phyloP scores from a whole-genome alignment of 2,329 filamentous ascomycete genomes.

The Ophiostoma australiae region DNA sequence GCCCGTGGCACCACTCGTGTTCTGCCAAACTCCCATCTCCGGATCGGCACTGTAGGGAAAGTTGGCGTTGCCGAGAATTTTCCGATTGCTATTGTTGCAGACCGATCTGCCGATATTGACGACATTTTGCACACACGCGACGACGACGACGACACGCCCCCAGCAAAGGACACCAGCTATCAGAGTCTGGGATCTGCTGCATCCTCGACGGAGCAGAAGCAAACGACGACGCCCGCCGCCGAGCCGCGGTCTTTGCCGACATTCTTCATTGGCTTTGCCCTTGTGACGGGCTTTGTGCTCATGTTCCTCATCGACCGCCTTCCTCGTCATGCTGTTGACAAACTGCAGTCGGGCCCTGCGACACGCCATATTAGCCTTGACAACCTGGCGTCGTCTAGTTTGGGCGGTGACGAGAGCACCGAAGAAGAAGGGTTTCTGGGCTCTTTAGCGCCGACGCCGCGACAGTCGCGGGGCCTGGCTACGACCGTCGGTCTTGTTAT shows the following conservation, averaged over 20 bases:
- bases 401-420: slow-evolving; percentile 17
- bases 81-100: background rate
- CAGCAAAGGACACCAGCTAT: background rate
- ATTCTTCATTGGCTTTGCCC: slow-evolving; percentile 77
- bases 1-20: slow-evolving; percentile 16
- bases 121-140: slow-evolving; percentile 9
- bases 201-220: background rate
- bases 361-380: slow-evolving; percentile 86
- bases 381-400: slow-evolving; percentile 54
- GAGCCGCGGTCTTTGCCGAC: slow-evolving; percentile 47
- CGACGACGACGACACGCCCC: background rate
- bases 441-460: slow-evolving; percentile 53
- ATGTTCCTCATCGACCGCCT: slow-evolving; percentile 95
- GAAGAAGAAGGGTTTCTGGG: slow-evolving; percentile 56
- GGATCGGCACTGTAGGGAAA: background rate
- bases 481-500: slow-evolving; percentile 94
- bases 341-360: slow-evolving; percentile 58
- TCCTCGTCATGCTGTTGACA: slow-evolving; percentile 65
- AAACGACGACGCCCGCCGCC: background rate
- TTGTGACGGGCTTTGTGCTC: slow-evolving; percentile 83
- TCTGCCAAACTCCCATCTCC: background rate
- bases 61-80: background rate
- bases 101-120: background rate
- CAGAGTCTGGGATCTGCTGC: slow-evolving; percentile 5
- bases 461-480: slow-evolving; percentile 61